These are phyloP conservation scores for Amaranthus hypochondriacus DNA, from an alignment of 148 eudicot genomes.

Conservation along the genomic window DNA sequence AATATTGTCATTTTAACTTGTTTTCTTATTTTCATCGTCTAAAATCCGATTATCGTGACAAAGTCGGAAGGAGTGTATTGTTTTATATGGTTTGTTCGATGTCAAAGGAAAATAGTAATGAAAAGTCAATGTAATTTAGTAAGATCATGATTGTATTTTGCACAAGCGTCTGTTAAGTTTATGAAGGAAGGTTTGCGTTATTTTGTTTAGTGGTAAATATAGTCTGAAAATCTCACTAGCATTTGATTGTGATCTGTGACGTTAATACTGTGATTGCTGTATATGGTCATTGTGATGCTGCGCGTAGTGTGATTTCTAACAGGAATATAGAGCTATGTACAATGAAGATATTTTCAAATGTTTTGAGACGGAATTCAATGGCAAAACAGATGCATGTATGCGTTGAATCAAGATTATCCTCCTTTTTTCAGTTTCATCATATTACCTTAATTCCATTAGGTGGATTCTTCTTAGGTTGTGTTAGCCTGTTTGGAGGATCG, in stretches of 20 bases:
- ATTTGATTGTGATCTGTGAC: constrained; percentile 61
- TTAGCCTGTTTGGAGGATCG: too few relatives aligned
- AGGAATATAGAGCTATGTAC: constrained; percentile 50
- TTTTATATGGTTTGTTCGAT: too few relatives aligned
- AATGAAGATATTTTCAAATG: constrained; percentile 62
- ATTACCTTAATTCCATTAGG: too few relatives aligned
- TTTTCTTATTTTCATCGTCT: too few relatives aligned
- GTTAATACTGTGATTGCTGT: constrained; percentile 45
- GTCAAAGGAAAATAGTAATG: too few relatives aligned
- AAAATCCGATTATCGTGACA: too few relatives aligned
- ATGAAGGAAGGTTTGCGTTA: not conserved
- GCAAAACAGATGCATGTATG: constrained; percentile 49
- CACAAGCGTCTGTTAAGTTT: too few relatives aligned
- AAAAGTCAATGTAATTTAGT: too few relatives aligned
- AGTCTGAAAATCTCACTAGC: constrained; percentile 27
- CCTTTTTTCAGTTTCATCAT: not conserved
- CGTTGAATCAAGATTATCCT: not conserved
- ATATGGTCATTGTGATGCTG: constrained; percentile 71
- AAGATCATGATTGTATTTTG: too few relatives aligned
- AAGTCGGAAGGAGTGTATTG: too few relatives aligned
- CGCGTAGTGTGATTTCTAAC: constrained; percentile 57
- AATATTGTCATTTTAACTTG: too few relatives aligned
- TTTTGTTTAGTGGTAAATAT: not conserved
- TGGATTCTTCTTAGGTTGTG: too few relatives aligned
- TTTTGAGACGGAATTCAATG: constrained; percentile 56